These are phyloP conservation scores for Botrytis porri DNA, from an alignment of 2,329 filamentous ascomycete species.

Conservation along the genomic window DNA sequence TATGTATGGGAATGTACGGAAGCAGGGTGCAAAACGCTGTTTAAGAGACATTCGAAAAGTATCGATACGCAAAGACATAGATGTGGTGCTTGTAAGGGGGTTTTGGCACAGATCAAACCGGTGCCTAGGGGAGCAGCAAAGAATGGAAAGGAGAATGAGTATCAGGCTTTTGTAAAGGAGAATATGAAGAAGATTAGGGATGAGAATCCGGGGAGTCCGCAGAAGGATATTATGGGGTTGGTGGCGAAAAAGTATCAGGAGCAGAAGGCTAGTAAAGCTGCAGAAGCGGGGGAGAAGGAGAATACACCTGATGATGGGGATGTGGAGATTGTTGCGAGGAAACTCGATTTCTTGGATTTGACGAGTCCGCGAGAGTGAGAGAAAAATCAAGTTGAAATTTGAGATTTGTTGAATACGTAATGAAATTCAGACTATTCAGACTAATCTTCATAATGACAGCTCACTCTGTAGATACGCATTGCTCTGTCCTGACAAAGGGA, in stretches of 20 bases:
- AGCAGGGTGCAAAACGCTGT: constrained; percentile 63
- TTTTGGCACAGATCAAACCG: constrained; percentile 75
- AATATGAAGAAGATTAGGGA: constrained; percentile 61
- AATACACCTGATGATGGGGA: constrained; percentile 23
- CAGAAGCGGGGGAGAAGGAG: constrained; percentile 20
- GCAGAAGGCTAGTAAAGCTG: constrained; percentile 42
- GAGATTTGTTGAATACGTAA: background rate
- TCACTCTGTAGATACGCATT: background rate
- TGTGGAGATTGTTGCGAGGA: constrained; percentile 30
- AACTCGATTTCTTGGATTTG: constrained; percentile 38
- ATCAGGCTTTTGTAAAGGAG: constrained; percentile 61
- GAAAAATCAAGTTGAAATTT: background rate
- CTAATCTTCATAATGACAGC: background rate
- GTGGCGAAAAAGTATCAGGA: constrained; percentile 62
- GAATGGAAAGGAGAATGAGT: constrained; percentile 43
- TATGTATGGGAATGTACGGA: constrained; percentile 77
- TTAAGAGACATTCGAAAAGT: constrained; percentile 81
- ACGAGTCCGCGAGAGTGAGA: constrained; percentile 29
- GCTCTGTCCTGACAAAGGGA: background rate
- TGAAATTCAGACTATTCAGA: background rate
- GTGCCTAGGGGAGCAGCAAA: constrained; percentile 52
- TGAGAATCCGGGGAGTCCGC: constrained; percentile 51
- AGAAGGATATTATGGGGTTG: constrained; percentile 67
- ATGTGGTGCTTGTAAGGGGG: constrained; percentile 73
- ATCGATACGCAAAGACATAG: constrained; percentile 69